Base-by-base conservation (phyloP, 192 early-diverging fungal species). In the Coemansia sp. region DNA sequence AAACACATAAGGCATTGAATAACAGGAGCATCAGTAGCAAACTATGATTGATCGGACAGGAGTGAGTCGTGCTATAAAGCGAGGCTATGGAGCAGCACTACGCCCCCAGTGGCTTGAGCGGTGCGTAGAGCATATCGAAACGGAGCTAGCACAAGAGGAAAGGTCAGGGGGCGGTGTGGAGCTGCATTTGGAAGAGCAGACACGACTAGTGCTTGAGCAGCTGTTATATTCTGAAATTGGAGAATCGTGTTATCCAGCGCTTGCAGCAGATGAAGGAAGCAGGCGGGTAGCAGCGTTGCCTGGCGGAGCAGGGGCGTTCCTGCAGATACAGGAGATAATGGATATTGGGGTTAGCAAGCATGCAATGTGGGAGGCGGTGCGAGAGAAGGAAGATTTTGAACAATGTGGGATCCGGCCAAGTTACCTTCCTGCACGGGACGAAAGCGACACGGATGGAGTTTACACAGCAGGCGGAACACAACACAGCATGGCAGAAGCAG, bases 331-430 rank as follows among this genome's bases (percentile, higher is more conserved):
- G 31, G 69, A 74, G 19, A 65, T 80, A 9, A 64, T 69, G 58
- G 78, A 80, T 16, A 61, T 80, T 7, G 78, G 78, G 6, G 57
- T 74, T 7, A 80, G 78, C 65, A 74, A 71, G 58, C 67, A 70
- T 54, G 59, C 68, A 7, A 68, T 80, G 72, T 74, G 72, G 72
- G 72, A 80, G 69, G 78, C 72, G 21, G 57, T 71, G 55, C 64
- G 62, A 31, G 78, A 74, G 49, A 74, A 68, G 32, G 78, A 80
- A 38, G 78, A 74, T 58, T 80, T 65, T 66, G 70, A 73, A 54
- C 70, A 69, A 64, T 67, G 76, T 25, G 76, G 76, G 28, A 69
- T 78, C 18, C 58, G 71, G 24, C 76, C 76, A 5, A 78, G 76
- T 56, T 78, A 78, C 48, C 54, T 78, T 21, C 66, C 75, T 8